Percentiles rank a stretch among this genome's conserved stretches.
Evolutionary conservation across 441 rosid genomes (phyloP).

Genomic region (Flueggea neowawraea): DNA sequence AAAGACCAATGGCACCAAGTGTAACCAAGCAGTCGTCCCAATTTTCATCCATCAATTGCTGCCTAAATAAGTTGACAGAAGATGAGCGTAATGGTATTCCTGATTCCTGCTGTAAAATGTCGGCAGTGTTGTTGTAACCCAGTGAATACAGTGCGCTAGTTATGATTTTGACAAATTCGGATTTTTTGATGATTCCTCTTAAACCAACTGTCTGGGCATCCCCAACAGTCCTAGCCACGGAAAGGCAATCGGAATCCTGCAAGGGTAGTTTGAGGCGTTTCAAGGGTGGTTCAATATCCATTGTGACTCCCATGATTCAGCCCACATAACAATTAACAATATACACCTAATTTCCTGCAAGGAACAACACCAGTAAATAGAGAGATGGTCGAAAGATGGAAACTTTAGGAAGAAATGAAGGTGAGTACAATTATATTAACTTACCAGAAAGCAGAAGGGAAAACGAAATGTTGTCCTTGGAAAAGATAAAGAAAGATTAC

Average conservation of each 20-base stretch:
- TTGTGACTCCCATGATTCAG: conserved; percentile 65
- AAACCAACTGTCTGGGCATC: conserved; percentile 56
- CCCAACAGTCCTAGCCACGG: conserved; percentile 63
- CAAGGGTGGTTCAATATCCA: conserved; percentile 54
- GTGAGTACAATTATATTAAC: no score
- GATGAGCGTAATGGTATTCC: conserved; percentile 55
- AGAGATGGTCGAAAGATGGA: no score
- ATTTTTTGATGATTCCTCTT: conserved; percentile 54
- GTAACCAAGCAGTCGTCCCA: conserved; percentile 54
- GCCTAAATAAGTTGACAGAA: conserved; percentile 35
- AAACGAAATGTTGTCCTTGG: no score
- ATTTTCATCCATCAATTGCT: conserved; percentile 50
- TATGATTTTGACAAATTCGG: conserved; percentile 60
- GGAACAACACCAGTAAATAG: no score
- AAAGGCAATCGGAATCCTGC: conserved; percentile 32
- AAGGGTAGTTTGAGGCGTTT: conserved; percentile 51
- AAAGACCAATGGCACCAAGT: conserved; percentile 35
- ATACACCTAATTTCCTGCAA: neutral
- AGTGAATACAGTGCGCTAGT: conserved; percentile 61
- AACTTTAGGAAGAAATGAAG: no score
- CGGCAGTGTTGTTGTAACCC: conserved; percentile 57
- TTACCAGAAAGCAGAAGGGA: no score
- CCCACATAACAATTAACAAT: conserved; percentile 33
- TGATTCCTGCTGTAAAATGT: conserved; percentile 65
- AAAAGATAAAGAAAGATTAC: no score